Base-by-base conservation (phyloP, 2,329 filamentous ascomycete species). In the Xylariaceae sp. region DNA sequence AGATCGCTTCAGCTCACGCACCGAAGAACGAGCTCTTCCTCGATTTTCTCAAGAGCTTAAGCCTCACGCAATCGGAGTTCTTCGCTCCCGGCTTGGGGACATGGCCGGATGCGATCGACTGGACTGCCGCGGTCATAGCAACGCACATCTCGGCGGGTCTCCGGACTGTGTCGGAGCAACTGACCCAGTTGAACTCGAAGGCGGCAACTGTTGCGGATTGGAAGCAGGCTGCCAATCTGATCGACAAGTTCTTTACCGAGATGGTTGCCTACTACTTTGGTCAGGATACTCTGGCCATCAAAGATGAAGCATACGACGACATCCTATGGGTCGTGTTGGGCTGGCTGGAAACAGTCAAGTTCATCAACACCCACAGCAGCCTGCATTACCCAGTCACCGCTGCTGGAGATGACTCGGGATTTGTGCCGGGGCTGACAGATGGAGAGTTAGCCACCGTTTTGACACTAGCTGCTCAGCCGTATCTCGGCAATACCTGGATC, bases 281-380 rank as follows among this genome's bases (percentile, higher is more conserved):
- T 14, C 87, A 97, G 59, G 80, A 95, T 59, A 75, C 81, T 4
- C 79, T 88, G 47, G 71, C 74, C 18, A 73, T 96, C 34, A 74
- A 86, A 31, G 77, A 79, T 40, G 61, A 80, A 68, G 90, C 90
- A 0, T 94, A 83, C 59, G 90, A 96, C 57, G 90, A 97, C 59
- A 94, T 95, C 67, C 74, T 95, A 3, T 97, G 90, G 90, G 88
- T 96, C 1, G 88, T 94, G 2, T 71, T 97, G 26, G 87, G 84
- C 46, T 96, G 90, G 89, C 67, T 96, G 36, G 87, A 95, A 57
- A 78, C 77, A 34, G 75, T 88, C 47, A 81, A 84, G 50, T 88
- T 94, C 56, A 76, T 90, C 36, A 67, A 78, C 21, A 65, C 73
- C n/a, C 87, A 94, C 56, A 78, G 76, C 2, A 63, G 68, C 2